Evolutionary conservation across 2,329 filamentous ascomycete genomes (phyloP).

Genomic region (Colletotrichum salicis): DNA sequence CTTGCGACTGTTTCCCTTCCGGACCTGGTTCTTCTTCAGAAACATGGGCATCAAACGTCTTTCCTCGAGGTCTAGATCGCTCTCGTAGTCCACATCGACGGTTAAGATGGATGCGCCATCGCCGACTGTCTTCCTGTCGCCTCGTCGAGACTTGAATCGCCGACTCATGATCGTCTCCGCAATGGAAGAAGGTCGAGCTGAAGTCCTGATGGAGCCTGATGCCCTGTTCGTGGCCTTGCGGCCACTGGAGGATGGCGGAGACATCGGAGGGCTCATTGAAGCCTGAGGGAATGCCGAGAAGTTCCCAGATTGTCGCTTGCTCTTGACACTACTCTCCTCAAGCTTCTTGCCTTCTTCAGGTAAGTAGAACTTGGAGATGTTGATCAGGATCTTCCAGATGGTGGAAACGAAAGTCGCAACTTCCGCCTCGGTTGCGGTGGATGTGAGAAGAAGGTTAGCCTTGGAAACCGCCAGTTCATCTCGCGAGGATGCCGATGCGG

Average conservation of each 20-base stretch:
- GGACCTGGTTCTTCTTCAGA: slow-evolving; percentile 46
- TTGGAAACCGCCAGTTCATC: slow-evolving; percentile 54
- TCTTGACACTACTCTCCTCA: slow-evolving; percentile 1
- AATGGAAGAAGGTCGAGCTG: slow-evolving; percentile 45
- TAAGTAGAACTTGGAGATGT: slow-evolving; percentile 58
- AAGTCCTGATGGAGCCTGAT: slow-evolving; percentile 23
- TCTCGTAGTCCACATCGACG: slow-evolving; percentile 51
- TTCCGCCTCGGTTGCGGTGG: slow-evolving; percentile 63
- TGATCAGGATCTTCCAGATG: slow-evolving; percentile 60
- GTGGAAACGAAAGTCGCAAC: slow-evolving; percentile 64
- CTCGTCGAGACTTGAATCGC: slow-evolving; percentile 41
- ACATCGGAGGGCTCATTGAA: slow-evolving; percentile 27
- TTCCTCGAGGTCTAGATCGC: slow-evolving; percentile 59
- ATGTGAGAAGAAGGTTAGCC: slow-evolving; percentile 67
- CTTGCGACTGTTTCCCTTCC: slow-evolving; percentile 59
- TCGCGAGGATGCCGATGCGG: slow-evolving; percentile 5
- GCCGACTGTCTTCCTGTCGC: slow-evolving; percentile 24
- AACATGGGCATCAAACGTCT: slow-evolving; percentile 64
- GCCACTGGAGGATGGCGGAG: slow-evolving; percentile 19
- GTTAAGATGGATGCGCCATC: slow-evolving; percentile 47
- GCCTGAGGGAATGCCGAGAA: slow-evolving; percentile 44
- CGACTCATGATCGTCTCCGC: slow-evolving; percentile 48
- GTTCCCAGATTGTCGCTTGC: slow-evolving; percentile 36
- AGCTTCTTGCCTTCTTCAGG: slow-evolving; percentile 46
- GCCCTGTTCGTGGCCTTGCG: slow-evolving; percentile 1